Percentiles rank a stretch among this genome's conserved stretches.
Evolutionary conservation across 2,329 filamentous ascomycete species (phyloP).

Genomic region (Aulographum hederae): DNA sequence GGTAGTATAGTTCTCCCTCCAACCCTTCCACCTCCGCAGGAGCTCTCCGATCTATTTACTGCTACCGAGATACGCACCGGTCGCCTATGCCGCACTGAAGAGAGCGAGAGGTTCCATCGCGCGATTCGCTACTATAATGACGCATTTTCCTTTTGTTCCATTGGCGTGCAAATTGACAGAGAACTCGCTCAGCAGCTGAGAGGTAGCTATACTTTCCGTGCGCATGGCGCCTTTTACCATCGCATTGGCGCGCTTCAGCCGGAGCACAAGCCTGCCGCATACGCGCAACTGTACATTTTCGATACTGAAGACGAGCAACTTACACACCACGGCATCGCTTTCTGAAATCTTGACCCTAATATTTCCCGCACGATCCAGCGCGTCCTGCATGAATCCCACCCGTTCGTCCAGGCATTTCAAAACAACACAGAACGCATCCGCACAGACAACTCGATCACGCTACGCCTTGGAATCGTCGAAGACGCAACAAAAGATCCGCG

Average conservation of each 20-base stretch:
- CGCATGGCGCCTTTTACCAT: conserved; percentile 1
- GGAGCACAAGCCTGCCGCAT: not conserved
- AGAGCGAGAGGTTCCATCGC: not conserved
- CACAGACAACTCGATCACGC: not conserved
- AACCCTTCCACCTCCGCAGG: no score
- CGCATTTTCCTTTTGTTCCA: conserved; percentile 1
- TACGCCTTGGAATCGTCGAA: not conserved
- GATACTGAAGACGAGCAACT: conserved; percentile 2
- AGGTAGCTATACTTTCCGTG: not conserved
- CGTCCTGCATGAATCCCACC: conserved; percentile 1
- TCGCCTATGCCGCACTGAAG: not conserved
- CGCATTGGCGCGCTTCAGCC: not conserved
- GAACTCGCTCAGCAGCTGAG: not conserved
- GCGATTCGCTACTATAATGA: conserved; percentile 1
- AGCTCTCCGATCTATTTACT: no score
- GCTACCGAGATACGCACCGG: no score
- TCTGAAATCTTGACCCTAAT: not conserved
- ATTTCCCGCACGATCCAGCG: not conserved
- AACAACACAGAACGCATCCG: conserved; percentile 1
- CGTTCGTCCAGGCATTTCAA: not conserved
- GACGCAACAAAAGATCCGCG: not conserved
- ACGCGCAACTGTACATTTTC: conserved; percentile 3
- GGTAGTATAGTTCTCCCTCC: no score
- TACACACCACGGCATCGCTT: not conserved
- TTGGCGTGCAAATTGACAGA: conserved; percentile 1